Conservation (phyloP, 1,284 basidiomycete species). For the Sporisorium scitamineum region DNA sequence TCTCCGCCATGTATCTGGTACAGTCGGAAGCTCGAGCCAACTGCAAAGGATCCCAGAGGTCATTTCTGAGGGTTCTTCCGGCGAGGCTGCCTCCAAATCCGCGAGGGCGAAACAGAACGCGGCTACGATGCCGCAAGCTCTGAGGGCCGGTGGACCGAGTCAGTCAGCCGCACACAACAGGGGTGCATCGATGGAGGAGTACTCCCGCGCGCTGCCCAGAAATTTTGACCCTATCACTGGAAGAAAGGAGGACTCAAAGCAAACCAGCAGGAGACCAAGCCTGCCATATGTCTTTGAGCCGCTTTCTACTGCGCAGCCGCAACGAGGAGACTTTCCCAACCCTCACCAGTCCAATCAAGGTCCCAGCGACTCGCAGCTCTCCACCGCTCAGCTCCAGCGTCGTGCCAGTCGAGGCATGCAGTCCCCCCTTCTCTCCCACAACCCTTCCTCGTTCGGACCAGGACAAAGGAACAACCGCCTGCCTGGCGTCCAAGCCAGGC, state of each 20-base stretch:
- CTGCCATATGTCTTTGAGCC: conserved; percentile 38
- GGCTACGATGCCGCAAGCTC: conserved; percentile 9
- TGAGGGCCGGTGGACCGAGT: conserved; percentile 8
- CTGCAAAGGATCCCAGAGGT: conserved; percentile 36
- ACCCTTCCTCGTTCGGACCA: conserved; percentile 4
- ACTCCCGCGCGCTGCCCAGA: conserved; percentile 35
- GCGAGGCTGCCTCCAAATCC: conserved; percentile 9
- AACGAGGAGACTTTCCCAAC: conserved; percentile 29
- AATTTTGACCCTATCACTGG: conserved; percentile 46
- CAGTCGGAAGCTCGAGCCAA: conserved; percentile 8
- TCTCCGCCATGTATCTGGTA: conserved; percentile 11
- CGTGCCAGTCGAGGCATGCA: conserved; percentile 28
- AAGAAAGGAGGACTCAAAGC: conserved; percentile 12
- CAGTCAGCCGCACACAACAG: conserved; percentile 5
- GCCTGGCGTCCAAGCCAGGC: not conserved
- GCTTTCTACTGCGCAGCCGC: not conserved
- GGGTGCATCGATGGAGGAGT: conserved; percentile 17
- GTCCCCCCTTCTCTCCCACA: conserved; percentile 16
- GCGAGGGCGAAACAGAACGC: not conserved
- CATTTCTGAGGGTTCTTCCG: conserved; percentile 20
- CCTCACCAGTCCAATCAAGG: conserved; percentile 8
- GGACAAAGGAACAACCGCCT: conserved; percentile 7
- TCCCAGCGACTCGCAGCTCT: conserved; percentile 30
- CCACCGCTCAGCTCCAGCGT: conserved; percentile 40
- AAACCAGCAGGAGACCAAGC: conserved; percentile 22